Conservation (phyloP, 1,284 basidiomycete genomes). For the Volvariella volvacea region DNA sequence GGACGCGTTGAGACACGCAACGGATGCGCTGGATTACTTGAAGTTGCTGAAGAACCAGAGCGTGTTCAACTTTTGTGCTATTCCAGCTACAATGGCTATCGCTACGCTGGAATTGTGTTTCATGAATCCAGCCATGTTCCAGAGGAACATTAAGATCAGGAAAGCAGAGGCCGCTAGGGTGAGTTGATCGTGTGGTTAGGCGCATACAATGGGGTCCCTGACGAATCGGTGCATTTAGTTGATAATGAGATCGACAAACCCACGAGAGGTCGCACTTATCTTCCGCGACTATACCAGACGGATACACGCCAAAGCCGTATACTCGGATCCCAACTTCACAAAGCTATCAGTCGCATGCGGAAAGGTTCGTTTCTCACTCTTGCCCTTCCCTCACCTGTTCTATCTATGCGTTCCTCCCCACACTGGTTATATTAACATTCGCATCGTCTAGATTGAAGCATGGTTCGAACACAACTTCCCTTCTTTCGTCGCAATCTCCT, state of each 20-base stretch:
- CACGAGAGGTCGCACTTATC: slow-evolving; percentile 85
- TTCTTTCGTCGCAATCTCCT: slow-evolving; percentile 61
- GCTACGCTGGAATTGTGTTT: slow-evolving; percentile 91
- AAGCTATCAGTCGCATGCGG: slow-evolving; percentile 76
- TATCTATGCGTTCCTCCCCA: slow-evolving; percentile 1
- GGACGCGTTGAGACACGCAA: slow-evolving; percentile 83
- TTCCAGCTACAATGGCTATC: slow-evolving; percentile 95
- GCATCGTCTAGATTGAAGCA: slow-evolving; percentile 66
- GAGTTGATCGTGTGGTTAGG: slow-evolving; percentile 18
- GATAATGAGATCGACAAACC: slow-evolving; percentile 88
- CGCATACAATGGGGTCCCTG: slow-evolving; percentile 1
- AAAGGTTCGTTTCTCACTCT: slow-evolving; percentile 34
- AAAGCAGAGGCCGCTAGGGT: slow-evolving; percentile 86
- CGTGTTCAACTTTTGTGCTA: slow-evolving; percentile 95
- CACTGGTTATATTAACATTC: slow-evolving; percentile 4
- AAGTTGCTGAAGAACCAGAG: slow-evolving; percentile 84
- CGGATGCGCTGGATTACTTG: slow-evolving; percentile 88
- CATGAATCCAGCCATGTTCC: slow-evolving; percentile 89
- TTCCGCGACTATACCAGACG: slow-evolving; percentile 79
- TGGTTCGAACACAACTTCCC: slow-evolving; percentile 91
- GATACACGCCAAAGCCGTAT: slow-evolving; percentile 78
- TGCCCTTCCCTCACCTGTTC: neutral
- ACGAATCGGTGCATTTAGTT: slow-evolving; percentile 42
- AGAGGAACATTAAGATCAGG: slow-evolving; percentile 92
- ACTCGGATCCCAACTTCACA: slow-evolving; percentile 86